Evolutionary conservation across 805 yeast genomes (phyloP), one percentile per base, ranked within the genome.

Genomic region (Spathaspora passalidarum): DNA sequence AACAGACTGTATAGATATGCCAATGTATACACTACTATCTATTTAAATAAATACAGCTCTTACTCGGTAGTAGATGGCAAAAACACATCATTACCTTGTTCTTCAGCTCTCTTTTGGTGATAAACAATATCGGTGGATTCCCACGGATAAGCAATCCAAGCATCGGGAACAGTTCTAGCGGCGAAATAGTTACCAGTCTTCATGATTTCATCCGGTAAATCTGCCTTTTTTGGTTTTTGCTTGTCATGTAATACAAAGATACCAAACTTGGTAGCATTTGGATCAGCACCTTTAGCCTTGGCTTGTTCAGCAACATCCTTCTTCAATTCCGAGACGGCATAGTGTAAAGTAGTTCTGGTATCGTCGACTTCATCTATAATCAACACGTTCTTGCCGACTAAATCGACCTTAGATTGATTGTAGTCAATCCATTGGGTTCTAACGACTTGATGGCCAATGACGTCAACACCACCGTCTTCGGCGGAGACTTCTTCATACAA

Each of bases 101-200:
- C 79, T 51, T 81, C 73, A 35, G 92, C 91, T 72, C 69, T 80
- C 64, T 76, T 73, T 32, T 87, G 84, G 56, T 86, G 94, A 62
- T 68, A 72, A 19, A 83, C 89, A 57, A 86, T 86, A 62, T 86
- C 91, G 46, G 77, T 75, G 16, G 86, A 78, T 62, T 86, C 94
- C 95, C 95, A 86, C 39, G 95, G 95, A 58, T 86, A 86, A 18
- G 94, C 91, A 53, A 84, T 86, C 95, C 95, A 86, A 47, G 75
- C 74, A 59, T 87, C 94, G 29, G 86, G 90, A 38, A 86, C 87
- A 34, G 79, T 72, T 66, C 85, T 79, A 16, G 89, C 90, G 44
- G 86, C 90, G 54, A 84, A 79, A 65, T 86, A 86, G 51, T 76
- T 74, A 43, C 79, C 80, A 42, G 79, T 73, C 37, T 78, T 68